Base-by-base conservation (phyloP, 805 yeast species). In the Metschnikowia santaceciliae region DNA sequence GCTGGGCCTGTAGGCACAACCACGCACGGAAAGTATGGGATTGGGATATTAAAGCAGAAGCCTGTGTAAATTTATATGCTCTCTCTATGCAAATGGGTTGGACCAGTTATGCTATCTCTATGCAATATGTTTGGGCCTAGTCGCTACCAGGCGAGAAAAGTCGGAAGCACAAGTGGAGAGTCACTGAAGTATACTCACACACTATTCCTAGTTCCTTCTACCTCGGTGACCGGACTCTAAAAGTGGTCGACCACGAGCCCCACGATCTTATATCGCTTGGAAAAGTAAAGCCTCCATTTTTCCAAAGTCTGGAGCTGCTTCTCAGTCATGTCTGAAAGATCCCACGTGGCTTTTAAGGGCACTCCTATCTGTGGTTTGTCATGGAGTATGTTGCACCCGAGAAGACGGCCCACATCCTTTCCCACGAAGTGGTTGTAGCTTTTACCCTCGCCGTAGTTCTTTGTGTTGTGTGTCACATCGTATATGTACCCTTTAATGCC, bases 401-500 rank as follows among this genome's bases (percentile, higher is more conserved):
- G 70, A 2, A 92, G 86, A 51, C 94, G 71, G 33, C 88, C 80
- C 20, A 88, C 88, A 58, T 89, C 96, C 55, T 79, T 81, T 4
- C 92, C 96, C 8, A 83, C 88, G 39, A 89, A 75, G 6, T 75
- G 80, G 60, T 82, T 83, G 66, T 89, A 90, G 20, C 84, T 82
- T 53, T 81, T 79, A 0, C 90, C 91, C 2, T 85, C 84, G 0
- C 96, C 96, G 63, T 89, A 89, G 37, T 83, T 84, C 14, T 77
- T 80, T 11, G 65, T 58, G 61, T 88, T 89, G 42, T 71, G 63
- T 0, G 88, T 78, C 8, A 90, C 96, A 61, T 89, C 96, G 64
- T 88, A 90, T 10, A 90, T 81, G 2, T 75, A 75, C 19, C 96
- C 94, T 54, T 83, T 82, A 59, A 89, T 83, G 6, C 83, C 94